phyloP scores from a whole-genome alignment of 2,329 filamentous ascomycete species.

The Calonectria honghensis region DNA sequence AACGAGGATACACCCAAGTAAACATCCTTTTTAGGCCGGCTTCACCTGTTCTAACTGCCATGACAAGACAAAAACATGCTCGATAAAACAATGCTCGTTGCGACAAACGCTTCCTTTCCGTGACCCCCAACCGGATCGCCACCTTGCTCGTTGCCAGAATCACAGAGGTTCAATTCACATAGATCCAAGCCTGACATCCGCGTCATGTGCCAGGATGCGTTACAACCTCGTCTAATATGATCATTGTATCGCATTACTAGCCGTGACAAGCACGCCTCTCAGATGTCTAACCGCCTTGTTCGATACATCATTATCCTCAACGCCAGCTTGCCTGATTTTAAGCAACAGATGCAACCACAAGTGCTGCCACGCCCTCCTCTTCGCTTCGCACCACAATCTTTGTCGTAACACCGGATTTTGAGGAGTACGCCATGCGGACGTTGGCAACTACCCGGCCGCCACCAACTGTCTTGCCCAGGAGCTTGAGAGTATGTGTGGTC shows the following conservation, averaged over 20 bases:
- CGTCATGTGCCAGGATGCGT: slow-evolving; percentile 20
- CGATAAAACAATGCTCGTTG: slow-evolving; percentile 36
- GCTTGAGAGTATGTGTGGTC: slow-evolving; percentile 94
- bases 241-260: slow-evolving; percentile 44
- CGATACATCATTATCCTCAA: slow-evolving; percentile 61
- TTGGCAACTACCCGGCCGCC: slow-evolving; percentile 92
- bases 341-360: slow-evolving; percentile 89
- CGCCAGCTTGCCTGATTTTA: slow-evolving; percentile 68
- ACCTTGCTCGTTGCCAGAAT: slow-evolving; percentile 8
- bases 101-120: neutral
- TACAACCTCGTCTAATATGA: slow-evolving; percentile 20
- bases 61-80: slow-evolving; percentile 28
- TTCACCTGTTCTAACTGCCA: slow-evolving; percentile 12
- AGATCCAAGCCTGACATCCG: slow-evolving; percentile 6
- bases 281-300: slow-evolving; percentile 57
- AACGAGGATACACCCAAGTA: neutral
- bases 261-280: slow-evolving; percentile 36
- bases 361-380: slow-evolving; percentile 90
- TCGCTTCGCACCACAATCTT: slow-evolving; percentile 96
- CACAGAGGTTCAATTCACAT: slow-evolving; percentile 9
- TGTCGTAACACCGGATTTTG: slow-evolving; percentile 94
- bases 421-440: slow-evolving; percentile 94
- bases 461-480: slow-evolving; percentile 95
- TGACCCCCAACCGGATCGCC: neutral
- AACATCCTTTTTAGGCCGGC: slow-evolving; percentile 6